phyloP scores from a whole-genome alignment of 2,329 filamentous ascomycete species.

The Scedosporium boydii region DNA sequence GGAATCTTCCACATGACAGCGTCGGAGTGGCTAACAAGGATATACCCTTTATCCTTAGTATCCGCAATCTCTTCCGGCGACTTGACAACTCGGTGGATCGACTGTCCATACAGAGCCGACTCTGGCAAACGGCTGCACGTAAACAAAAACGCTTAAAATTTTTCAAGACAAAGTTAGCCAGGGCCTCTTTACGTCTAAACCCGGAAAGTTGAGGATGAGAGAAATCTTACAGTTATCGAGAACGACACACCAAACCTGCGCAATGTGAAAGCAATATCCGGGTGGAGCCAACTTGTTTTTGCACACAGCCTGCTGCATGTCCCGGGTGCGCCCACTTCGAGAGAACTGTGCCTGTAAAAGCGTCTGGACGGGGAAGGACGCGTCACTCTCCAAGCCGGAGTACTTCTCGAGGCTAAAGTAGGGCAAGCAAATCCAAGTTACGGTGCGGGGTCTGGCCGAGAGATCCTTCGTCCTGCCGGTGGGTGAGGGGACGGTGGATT shows the following conservation, averaged over 20 bases:
- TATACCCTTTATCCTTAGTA: not conserved
- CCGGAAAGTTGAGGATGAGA: not conserved
- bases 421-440: constrained; percentile 3
- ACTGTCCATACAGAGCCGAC: not conserved
- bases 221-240: constrained; percentile 14
- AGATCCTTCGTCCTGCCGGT: not conserved
- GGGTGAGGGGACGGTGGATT: not conserved
- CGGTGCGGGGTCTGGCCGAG: not conserved
- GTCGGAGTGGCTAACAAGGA: constrained; percentile 12
- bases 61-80: not conserved
- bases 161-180: no score
- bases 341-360: constrained; percentile 25
- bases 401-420: constrained; percentile 5
- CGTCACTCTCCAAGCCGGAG: not conserved
- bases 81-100: not conserved
- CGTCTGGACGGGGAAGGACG: not conserved
- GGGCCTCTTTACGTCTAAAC: not conserved
- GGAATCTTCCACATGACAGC: constrained; percentile 15
- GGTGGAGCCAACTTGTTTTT: constrained; percentile 10
- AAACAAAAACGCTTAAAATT: constrained; percentile 12
- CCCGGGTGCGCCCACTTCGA: constrained; percentile 25
- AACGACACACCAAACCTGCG: constrained; percentile 15
- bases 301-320: constrained; percentile 37
- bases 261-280: constrained; percentile 7
- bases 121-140: constrained; percentile 12